phyloP scores from a whole-genome alignment of 75 land plant genomes.

The Cupressus sempervirens region DNA sequence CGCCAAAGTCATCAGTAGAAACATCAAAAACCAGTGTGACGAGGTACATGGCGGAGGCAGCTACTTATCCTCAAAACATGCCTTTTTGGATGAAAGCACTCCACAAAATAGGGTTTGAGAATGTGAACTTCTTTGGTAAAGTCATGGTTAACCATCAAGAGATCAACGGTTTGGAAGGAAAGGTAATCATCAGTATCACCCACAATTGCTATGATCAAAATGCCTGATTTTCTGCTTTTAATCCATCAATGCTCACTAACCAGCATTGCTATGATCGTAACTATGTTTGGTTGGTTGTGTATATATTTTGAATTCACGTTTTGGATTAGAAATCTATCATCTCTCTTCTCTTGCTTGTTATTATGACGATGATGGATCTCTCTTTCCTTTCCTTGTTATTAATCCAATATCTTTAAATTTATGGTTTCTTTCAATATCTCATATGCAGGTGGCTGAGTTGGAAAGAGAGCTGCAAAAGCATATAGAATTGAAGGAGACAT shows the following conservation, averaged over 20 bases:
- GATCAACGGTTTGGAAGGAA: background rate
- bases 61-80: background rate
- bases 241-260: too few relatives aligned
- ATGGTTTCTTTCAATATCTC: background rate
- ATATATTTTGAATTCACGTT: too few relatives aligned
- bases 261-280: too few relatives aligned
- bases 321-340: too few relatives aligned
- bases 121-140: background rate
- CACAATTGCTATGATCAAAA: background rate
- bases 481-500: slow-evolving; percentile 25
- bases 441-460: slow-evolving; percentile 25
- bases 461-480: slow-evolving; percentile 28
- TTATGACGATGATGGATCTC: too few relatives aligned
- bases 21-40: background rate
- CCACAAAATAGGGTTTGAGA: background rate
- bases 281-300: too few relatives aligned
- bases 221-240: background rate
- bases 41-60: background rate
- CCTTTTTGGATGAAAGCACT: background rate
- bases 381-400: too few relatives aligned
- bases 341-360: too few relatives aligned
- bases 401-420: too few relatives aligned
- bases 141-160: background rate
- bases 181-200: background rate
- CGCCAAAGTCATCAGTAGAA: background rate